Conservation (phyloP, 2,329 filamentous ascomycete species). For the Purpureocillium takamizusanense region DNA sequence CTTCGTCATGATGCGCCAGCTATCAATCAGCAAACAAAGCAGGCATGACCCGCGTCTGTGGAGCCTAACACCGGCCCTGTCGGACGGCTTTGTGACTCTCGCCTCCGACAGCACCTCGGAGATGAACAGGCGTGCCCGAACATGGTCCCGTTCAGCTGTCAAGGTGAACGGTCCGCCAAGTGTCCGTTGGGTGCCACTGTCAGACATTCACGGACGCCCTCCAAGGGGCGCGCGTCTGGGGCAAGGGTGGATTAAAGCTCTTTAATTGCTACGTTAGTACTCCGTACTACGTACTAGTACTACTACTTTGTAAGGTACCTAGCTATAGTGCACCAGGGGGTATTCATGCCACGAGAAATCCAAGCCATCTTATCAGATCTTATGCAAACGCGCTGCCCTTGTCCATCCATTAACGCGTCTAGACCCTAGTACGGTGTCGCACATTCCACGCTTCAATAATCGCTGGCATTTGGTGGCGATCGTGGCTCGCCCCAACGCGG, state of each 20-base stretch:
- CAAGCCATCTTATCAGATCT: background rate
- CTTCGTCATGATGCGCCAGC: conserved; percentile 8
- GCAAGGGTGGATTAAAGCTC: background rate
- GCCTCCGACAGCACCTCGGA: too few species aligned
- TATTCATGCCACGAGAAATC: background rate
- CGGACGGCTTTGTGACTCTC: background rate
- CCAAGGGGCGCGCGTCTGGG: background rate
- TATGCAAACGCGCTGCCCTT: conserved; percentile 1
- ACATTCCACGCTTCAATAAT: background rate
- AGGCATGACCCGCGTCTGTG: conserved; percentile 11
- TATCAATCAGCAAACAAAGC: conserved; percentile 23
- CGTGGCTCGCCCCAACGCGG: too few species aligned
- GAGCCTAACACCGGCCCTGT: conserved; percentile 8
- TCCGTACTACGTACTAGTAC: too few species aligned
- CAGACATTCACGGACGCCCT: too few species aligned
- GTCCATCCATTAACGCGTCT: background rate
- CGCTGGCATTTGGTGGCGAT: too few species aligned
- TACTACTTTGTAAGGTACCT: too few species aligned
- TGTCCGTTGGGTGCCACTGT: too few species aligned
- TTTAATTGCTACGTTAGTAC: too few species aligned
- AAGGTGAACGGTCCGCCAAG: too few species aligned
- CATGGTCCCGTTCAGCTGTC: too few species aligned
- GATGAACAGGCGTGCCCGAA: too few species aligned
- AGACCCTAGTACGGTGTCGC: too few species aligned
- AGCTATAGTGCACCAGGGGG: background rate